Conservation (phyloP, 2,329 filamentous ascomycete genomes). For the Aphanoascus verrucosus region DNA sequence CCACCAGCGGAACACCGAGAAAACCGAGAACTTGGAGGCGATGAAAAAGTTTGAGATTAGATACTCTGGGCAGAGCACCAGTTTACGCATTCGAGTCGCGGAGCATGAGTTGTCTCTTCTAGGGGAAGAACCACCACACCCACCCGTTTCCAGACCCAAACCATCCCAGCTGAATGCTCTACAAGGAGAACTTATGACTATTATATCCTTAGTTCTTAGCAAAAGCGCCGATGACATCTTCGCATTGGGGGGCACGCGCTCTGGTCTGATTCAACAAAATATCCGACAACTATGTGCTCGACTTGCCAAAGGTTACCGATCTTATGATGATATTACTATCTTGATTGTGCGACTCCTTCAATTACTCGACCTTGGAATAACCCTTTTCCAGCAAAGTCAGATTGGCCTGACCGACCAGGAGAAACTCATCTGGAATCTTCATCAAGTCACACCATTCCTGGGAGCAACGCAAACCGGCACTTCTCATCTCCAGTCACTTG, state of each 20-base stretch:
- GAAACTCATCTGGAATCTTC: constrained; percentile 24
- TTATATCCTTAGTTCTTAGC: constrained; percentile 55
- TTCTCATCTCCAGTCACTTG: neutral
- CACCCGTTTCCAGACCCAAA: constrained; percentile 61
- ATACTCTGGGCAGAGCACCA: constrained; percentile 59
- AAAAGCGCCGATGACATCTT: constrained; percentile 27
- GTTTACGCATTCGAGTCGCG: constrained; percentile 54
- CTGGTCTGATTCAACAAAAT: constrained; percentile 41
- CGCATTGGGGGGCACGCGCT: constrained; percentile 24
- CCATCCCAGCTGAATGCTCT: constrained; percentile 57
- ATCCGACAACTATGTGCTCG: constrained; percentile 60
- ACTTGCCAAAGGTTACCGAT: constrained; percentile 58
- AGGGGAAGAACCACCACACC: constrained; percentile 55
- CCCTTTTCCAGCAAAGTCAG: constrained; percentile 41
- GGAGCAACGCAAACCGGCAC: constrained; percentile 18
- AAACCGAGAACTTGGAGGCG: constrained; percentile 49
- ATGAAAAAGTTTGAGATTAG: constrained; percentile 54
- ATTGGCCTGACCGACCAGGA: constrained; percentile 15
- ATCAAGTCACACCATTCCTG: constrained; percentile 32
- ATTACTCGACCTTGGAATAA: constrained; percentile 65
- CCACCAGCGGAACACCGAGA: constrained; percentile 43
- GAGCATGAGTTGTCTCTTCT: constrained; percentile 52
- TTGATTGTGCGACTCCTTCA: constrained; percentile 70
- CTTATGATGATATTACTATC: constrained; percentile 74
- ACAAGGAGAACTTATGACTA: constrained; percentile 71